These are phyloP conservation scores for Leccinum subspadiceum DNA, from an alignment of 1,284 basidiomycete genomes.

Conservation along the genomic window DNA sequence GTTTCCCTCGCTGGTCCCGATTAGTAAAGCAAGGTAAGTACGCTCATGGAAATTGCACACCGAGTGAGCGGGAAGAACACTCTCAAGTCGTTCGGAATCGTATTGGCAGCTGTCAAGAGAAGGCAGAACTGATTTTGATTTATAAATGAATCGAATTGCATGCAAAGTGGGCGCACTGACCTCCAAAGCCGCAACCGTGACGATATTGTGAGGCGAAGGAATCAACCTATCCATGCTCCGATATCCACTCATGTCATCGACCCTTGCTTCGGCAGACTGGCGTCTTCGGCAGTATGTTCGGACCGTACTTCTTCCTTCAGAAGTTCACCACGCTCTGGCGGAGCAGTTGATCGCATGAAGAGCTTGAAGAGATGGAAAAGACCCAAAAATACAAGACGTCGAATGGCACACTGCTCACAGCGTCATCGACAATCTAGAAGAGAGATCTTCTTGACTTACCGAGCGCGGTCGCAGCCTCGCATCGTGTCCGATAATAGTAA, in stretches of 20 bases:
- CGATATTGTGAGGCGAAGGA: constrained; percentile 91
- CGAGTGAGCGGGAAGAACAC: constrained; percentile 89
- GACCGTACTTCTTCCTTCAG: constrained; percentile 63
- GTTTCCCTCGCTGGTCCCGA: constrained; percentile 76
- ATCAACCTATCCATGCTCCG: constrained; percentile 94
- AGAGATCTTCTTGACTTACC: too few relatives aligned
- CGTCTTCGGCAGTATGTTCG: constrained; percentile 65
- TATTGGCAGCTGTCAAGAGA: constrained; percentile 74
- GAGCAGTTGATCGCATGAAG: constrained; percentile 30
- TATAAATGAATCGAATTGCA: constrained; percentile 8
- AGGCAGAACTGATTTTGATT: constrained; percentile 66
- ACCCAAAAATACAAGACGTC: too few relatives aligned
- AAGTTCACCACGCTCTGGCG: constrained; percentile 77
- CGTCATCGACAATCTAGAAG: too few relatives aligned
- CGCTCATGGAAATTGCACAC: constrained; percentile 42
- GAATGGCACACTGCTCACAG: too few relatives aligned
- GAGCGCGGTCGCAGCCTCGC: too few relatives aligned
- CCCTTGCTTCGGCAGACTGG: constrained; percentile 67
- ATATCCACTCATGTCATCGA: constrained; percentile 83
- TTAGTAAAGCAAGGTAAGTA: constrained; percentile 15
- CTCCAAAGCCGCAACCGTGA: constrained; percentile 88
- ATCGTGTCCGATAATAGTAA: too few relatives aligned
- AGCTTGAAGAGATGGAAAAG: too few relatives aligned
- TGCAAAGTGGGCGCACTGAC: constrained; percentile 41
- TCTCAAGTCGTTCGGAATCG: constrained; percentile 79